Evolutionary conservation across 805 yeast genomes (phyloP).

Genomic region (Limtongozyma cylindracea): DNA sequence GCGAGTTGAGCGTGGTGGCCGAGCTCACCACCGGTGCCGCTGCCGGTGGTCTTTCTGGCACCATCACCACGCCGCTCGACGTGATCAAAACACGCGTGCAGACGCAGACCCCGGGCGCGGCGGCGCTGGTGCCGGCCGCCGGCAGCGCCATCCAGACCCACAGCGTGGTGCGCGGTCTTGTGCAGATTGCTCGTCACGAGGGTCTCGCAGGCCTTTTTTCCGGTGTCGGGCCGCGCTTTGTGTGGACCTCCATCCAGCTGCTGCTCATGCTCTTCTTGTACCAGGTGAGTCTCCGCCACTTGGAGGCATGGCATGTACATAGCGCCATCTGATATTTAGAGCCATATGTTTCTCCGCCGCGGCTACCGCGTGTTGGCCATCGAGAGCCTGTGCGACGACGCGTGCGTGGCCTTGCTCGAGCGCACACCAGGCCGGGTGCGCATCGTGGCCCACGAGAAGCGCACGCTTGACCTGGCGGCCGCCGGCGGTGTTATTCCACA

Average conservation of each 20-base stretch:
- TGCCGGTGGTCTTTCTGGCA: conserved; percentile 88
- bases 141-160: conserved; percentile 2
- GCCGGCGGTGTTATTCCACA: conserved; percentile 81
- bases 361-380: conserved; percentile 53
- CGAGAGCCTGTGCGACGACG: conserved; percentile 89
- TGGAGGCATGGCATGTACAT: background rate
- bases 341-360: too few relatives aligned
- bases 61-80: conserved; percentile 73
- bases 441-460: conserved; percentile 30
- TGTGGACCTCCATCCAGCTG: conserved; percentile 93
- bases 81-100: conserved; percentile 85
- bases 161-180: conserved; percentile 8
- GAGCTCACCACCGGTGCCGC: conserved; percentile 83
- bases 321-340: too few relatives aligned
- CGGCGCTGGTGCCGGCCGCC: background rate
- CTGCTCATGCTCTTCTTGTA: conserved; percentile 80
- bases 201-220: conserved; percentile 65
- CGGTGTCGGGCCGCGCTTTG: conserved; percentile 90
- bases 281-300: conserved; percentile 31
- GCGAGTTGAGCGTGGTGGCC: conserved; percentile 23
- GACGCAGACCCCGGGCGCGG: conserved; percentile 32
- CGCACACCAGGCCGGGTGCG: conserved; percentile 17
- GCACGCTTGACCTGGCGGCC: conserved; percentile 35
- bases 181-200: conserved; percentile 33
- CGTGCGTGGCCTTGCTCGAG: conserved; percentile 64